Percentiles rank a stretch among this genome's conserved stretches.
Conservation (phyloP, 768 basidiomycete species). For the Lactarius pseudohatsudake region DNA sequence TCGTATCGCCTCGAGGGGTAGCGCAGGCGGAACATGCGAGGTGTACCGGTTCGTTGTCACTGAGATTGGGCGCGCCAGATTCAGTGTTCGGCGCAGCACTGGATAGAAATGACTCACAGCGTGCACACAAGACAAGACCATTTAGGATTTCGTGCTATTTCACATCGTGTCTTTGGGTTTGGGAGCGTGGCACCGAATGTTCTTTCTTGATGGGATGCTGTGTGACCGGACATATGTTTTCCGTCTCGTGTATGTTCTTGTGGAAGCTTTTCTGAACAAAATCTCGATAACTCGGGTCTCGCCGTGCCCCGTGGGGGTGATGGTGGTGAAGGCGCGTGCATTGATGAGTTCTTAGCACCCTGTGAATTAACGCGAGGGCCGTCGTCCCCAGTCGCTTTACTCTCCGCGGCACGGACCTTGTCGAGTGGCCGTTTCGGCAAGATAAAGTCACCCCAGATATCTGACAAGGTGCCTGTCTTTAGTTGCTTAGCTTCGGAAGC, state of each 20-base stretch:
- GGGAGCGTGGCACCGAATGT: slow-evolving; percentile 9
- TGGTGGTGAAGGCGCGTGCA: slow-evolving; percentile 8
- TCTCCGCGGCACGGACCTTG: slow-evolving; percentile 1
- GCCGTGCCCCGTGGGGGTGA: slow-evolving; percentile 1
- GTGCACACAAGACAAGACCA: slow-evolving; percentile 26
- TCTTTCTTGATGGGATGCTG: neutral
- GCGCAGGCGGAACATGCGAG: slow-evolving; percentile 64
- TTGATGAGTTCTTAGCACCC: neutral
- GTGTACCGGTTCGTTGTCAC: slow-evolving; percentile 52
- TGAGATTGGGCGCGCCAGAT: slow-evolving; percentile 31
- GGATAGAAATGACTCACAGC: slow-evolving; percentile 5
- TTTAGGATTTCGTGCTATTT: neutral
- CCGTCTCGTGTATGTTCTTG: slow-evolving; percentile 28
- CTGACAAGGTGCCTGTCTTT: slow-evolving; percentile 42
- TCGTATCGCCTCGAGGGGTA: slow-evolving; percentile 48
- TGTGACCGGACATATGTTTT: neutral
- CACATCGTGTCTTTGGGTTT: neutral
- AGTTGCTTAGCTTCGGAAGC: slow-evolving; percentile 45
- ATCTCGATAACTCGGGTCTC: neutral
- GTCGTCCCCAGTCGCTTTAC: neutral
- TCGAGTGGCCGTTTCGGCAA: slow-evolving; percentile 34
- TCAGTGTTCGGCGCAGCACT: neutral
- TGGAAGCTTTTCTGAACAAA: slow-evolving; percentile 41
- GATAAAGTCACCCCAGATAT: slow-evolving; percentile 53
- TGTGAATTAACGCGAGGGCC: neutral